phyloP scores from a whole-genome alignment of 176 grass and related monocot genomes.

The Puccinellia tenuiflora region DNA sequence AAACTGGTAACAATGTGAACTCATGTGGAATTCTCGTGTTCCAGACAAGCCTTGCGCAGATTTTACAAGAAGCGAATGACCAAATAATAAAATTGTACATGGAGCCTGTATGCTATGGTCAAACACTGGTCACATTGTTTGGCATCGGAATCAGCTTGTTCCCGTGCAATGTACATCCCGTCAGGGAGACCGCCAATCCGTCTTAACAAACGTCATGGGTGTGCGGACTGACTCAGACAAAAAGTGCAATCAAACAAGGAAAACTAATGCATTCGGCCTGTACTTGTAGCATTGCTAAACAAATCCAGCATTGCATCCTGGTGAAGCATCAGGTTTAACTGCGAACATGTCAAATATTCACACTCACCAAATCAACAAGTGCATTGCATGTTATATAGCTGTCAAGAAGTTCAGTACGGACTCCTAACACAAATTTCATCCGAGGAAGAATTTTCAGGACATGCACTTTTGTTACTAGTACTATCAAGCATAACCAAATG shows the following conservation, averaged over 20 bases:
- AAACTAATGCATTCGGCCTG: not conserved
- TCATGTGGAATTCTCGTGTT: no score
- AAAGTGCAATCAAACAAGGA: not conserved
- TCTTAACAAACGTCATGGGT: not conserved
- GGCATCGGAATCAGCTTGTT: no score
- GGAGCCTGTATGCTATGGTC: no score
- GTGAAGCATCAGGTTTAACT: not conserved
- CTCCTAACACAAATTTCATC: not conserved
- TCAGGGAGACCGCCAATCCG: not conserved
- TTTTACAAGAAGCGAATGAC: no score
- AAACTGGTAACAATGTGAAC: no score
- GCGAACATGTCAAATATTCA: not conserved
- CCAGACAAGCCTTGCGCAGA: no score
- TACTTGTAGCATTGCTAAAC: not conserved
- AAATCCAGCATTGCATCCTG: not conserved
- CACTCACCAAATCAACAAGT: not conserved
- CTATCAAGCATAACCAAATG: not conserved
- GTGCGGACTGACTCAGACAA: no score
- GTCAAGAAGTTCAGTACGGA: not conserved
- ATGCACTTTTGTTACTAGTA: not conserved
- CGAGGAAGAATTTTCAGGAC: not conserved
- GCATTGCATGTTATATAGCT: not conserved
- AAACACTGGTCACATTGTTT: no score
- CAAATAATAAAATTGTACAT: no score
- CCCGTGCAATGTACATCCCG: not conserved